Base-by-base conservation (phyloP, 2,329 filamentous ascomycete genomes). In the Raffaelea albimanens region DNA sequence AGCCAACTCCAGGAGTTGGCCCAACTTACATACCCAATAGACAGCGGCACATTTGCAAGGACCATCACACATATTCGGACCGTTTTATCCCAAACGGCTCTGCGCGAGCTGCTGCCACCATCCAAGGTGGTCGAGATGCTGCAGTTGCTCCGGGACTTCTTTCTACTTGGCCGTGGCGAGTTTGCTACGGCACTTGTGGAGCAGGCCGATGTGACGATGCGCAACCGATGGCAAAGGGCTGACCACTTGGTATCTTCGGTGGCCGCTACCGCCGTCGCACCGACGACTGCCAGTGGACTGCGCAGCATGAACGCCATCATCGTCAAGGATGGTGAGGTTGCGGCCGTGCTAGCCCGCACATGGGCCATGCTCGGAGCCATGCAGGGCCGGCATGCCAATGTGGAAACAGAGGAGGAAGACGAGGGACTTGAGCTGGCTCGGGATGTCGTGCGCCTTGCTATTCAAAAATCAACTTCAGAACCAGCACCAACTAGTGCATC, bases 171-270 rank as follows among this genome's bases (percentile, higher is more conserved):
- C 1, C 78, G 87, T 31, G 91, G 91, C 45, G 93, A 97, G 62
- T 98, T 98, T 62, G 88, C 90, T 19, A 82, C 93, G 65, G 83
- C 85, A 0, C 67, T 98, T 22, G 87, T 94, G 1, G 78, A 83
- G 33, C 87, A 96, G 66, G 88, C 91, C 1, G 88, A 96, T 55
- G 79, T 84, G 47, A 84, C 82, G 55, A 76, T 93, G 21, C 76
- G 80, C n/a, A 82, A 78, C 53, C 80, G 87, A 44, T 87, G 86
- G 73, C 79, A 74, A 55, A 70, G 81, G 53, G 70, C 79, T 11
- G 76, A 78, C 36, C 80, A 78, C 46, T 60, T 81, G 5, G 36
- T 25, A 38, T 40, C 19, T 21, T 29, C 9, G n/a, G 43, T 4
- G 13, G 40, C 41, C 14, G 11, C 21, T 3, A 20, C 23, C 9